These are phyloP conservation scores for Yamadazyma spencermartinsiae DNA, from an alignment of 1,139 yeast genomes.

Conservation along the genomic window DNA sequence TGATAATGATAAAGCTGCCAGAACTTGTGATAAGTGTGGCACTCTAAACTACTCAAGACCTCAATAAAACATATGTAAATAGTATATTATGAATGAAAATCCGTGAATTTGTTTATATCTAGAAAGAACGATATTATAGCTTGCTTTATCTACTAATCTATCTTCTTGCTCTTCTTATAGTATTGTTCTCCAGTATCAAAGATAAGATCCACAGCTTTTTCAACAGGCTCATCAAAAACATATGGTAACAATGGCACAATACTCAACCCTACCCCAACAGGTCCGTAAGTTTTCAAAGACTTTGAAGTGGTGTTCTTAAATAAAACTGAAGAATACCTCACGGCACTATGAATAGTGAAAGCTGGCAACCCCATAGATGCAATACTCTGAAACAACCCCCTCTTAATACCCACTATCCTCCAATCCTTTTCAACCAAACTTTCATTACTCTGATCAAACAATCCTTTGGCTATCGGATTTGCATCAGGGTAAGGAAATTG, in stretches of 20 bases:
- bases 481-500: slow-evolving; percentile 47
- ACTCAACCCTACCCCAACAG: slow-evolving; percentile 74
- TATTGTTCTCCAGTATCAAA: slow-evolving; percentile 59
- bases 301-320: slow-evolving; percentile 46
- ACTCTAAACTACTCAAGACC: slow-evolving; percentile 66
- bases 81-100: not conserved
- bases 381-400: slow-evolving; percentile 76
- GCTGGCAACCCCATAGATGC: slow-evolving; percentile 91
- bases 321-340: slow-evolving; percentile 63
- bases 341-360: slow-evolving; percentile 79
- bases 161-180: slow-evolving; percentile 18
- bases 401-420: slow-evolving; percentile 62
- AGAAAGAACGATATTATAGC: too few species aligned
- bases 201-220: slow-evolving; percentile 60
- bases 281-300: slow-evolving; percentile 62
- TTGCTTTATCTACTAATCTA: too few species aligned
- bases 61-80: slow-evolving; percentile 16
- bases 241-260: slow-evolving; percentile 80
- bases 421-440: slow-evolving; percentile 55
- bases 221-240: slow-evolving; percentile 82
- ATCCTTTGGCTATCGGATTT: slow-evolving; percentile 39
- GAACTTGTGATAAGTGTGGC: slow-evolving; percentile 78
- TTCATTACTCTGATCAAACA: slow-evolving; percentile 26
- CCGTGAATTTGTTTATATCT: too few species aligned
- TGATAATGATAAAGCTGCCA: slow-evolving; percentile 58